Percentiles rank a stretch among this genome's conserved stretches.
Conservation (phyloP, 1,284 basidiomycete species). For the Papiliotrema nemorosa region DNA sequence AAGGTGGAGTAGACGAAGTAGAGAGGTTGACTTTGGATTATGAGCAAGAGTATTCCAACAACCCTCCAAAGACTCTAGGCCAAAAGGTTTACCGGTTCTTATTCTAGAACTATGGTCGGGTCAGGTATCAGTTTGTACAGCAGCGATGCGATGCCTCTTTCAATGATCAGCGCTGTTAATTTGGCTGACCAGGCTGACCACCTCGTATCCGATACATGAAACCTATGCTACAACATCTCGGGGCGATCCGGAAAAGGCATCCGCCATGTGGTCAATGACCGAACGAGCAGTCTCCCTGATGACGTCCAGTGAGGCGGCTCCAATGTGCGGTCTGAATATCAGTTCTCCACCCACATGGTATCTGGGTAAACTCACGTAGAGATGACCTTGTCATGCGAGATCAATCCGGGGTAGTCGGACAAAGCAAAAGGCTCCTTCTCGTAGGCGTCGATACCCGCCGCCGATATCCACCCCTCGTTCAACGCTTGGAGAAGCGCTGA, state of each 20-base stretch:
- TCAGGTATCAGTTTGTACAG: no score
- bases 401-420: slow-evolving; percentile 7
- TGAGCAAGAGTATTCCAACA: slow-evolving; percentile 4
- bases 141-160: no score
- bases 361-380: slow-evolving; percentile 8
- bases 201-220: no score
- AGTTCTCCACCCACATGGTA: background rate
- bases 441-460: slow-evolving; percentile 54
- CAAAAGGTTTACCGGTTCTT: background rate
- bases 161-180: no score
- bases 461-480: slow-evolving; percentile 37
- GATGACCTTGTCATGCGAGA: slow-evolving; percentile 7
- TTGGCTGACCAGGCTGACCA: no score
- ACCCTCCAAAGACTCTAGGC: background rate
- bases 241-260: slow-evolving; percentile 7
- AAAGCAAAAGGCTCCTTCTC: slow-evolving; percentile 36
- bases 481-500: slow-evolving; percentile 49
- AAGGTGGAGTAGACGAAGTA: slow-evolving; percentile 12
- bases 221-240: no score
- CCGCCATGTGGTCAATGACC: slow-evolving; percentile 9
- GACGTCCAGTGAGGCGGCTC: slow-evolving; percentile 11
- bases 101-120: no score
- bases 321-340: slow-evolving; percentile 13
- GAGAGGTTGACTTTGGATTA: slow-evolving; percentile 12
- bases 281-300: slow-evolving; percentile 6